Percentiles rank a stretch among this genome's conserved stretches.
These are phyloP conservation scores for Biscogniauxia mediterranea DNA, from an alignment of 2,329 filamentous ascomycete genomes.

Conservation along the genomic window DNA sequence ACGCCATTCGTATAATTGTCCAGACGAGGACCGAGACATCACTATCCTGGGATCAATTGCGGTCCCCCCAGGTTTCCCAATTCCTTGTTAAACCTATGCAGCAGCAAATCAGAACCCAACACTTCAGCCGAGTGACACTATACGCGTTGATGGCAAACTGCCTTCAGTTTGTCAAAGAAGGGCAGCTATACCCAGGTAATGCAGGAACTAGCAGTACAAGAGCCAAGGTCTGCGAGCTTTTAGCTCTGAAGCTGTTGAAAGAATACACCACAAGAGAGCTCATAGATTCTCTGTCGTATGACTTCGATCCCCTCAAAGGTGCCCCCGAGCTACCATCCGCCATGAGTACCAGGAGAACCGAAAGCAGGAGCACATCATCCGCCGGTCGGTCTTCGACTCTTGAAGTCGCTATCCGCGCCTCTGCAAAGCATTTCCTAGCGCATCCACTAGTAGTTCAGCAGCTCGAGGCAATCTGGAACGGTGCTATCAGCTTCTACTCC, in stretches of 20 bases:
- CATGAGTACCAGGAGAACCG: slow-evolving; percentile 34
- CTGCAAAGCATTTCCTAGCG: slow-evolving; percentile 87
- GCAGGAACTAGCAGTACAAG: slow-evolving; percentile 80
- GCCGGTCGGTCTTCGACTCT: slow-evolving; percentile 82
- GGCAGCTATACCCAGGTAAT: slow-evolving; percentile 76
- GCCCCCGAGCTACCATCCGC: slow-evolving; percentile 50
- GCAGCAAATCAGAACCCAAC: slow-evolving; percentile 77
- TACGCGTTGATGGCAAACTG: slow-evolving; percentile 94
- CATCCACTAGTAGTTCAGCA: slow-evolving; percentile 92
- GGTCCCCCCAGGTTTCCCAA: slow-evolving; percentile 93
- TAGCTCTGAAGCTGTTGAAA: slow-evolving; percentile 85
- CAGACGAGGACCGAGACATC: slow-evolving; percentile 86
- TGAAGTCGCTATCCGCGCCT: slow-evolving; percentile 88
- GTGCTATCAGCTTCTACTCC: slow-evolving; percentile 91
- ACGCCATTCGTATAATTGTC: slow-evolving; percentile 83
- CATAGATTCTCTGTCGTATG: slow-evolving; percentile 91
- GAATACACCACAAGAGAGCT: slow-evolving; percentile 87
- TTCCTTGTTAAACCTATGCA: slow-evolving; percentile 96
- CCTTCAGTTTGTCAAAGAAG: slow-evolving; percentile 88
- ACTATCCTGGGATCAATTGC: slow-evolving; percentile 88
- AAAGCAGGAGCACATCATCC: slow-evolving; percentile 45
- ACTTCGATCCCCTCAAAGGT: slow-evolving; percentile 90
- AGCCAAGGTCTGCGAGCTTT: slow-evolving; percentile 83
- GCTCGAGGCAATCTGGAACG: slow-evolving; percentile 95
- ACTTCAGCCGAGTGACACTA: slow-evolving; percentile 82